phyloP scores from a whole-genome alignment of 495 filamentous ascomycete genomes.

The Neurospora pannonica region DNA sequence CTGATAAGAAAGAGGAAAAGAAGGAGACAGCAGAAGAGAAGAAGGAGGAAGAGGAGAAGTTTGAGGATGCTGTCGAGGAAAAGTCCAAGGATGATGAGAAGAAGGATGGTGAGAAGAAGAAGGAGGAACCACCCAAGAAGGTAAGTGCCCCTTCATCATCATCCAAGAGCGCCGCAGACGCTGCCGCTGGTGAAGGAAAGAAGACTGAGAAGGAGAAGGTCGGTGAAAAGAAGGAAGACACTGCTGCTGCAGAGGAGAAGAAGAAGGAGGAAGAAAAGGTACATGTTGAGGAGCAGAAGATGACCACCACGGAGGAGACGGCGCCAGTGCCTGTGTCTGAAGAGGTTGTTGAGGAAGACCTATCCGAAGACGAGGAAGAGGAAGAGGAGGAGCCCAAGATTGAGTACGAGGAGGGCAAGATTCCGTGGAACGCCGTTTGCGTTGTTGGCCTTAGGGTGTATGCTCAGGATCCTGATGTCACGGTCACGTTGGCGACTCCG shows the following conservation, averaged over 20 bases:
- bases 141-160: neutral
- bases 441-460: constrained; percentile 45
- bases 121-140: neutral
- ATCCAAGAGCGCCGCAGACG: neutral
- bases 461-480: constrained; percentile 30
- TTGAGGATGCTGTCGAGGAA: constrained; percentile 6
- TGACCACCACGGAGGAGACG: too few species aligned
- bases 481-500: constrained; percentile 31
- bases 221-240: constrained; percentile 2
- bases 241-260: neutral
- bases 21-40: constrained; percentile 7
- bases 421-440: constrained; percentile 46
- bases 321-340: neutral
- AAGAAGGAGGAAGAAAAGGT: constrained; percentile 3
- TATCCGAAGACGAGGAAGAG: constrained; percentile 6
- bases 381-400: constrained; percentile 7
- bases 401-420: constrained; percentile 4
- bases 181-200: constrained; percentile 1
- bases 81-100: constrained; percentile 6
- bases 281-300: constrained; percentile 2
- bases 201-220: constrained; percentile 3
- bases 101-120: neutral
- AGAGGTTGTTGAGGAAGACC: constrained; percentile 1
- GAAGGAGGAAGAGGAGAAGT: constrained; percentile 10
- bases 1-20: constrained; percentile 1